phyloP scores from a whole-genome alignment of 108 stramenopile species.

The Pseudonitzschia pungens region DNA sequence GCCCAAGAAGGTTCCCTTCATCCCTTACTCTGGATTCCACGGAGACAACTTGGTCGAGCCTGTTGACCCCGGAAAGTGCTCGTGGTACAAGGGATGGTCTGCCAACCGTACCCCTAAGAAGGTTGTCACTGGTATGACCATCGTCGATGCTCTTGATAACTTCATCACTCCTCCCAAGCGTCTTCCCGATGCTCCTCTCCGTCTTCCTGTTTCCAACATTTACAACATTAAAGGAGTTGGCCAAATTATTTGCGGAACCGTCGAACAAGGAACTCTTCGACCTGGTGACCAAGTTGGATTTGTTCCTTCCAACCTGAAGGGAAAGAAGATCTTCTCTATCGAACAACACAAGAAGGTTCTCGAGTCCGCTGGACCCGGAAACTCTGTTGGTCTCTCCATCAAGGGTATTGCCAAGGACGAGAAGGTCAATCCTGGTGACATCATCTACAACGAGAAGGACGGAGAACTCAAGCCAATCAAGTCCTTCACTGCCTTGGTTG shows the following conservation, averaged over 20 bases:
- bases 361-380: constrained; percentile 64
- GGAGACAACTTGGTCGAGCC: constrained; percentile 73
- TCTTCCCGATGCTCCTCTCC: constrained; percentile 54
- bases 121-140: constrained; percentile 57
- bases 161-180: constrained; percentile 69
- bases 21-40: constrained; percentile 78
- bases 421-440: constrained; percentile 73
- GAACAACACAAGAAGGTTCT: constrained; percentile 81
- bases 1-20: constrained; percentile 82
- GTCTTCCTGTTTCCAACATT: constrained; percentile 79
- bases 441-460: constrained; percentile 75
- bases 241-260: constrained; percentile 74
- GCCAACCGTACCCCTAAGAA: constrained; percentile 70
- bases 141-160: constrained; percentile 72
- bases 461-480: constrained; percentile 72
- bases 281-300: constrained; percentile 74
- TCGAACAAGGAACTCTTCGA: constrained; percentile 71
- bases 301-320: constrained; percentile 53
- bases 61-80: constrained; percentile 53
- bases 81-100: constrained; percentile 78
- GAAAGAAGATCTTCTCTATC: constrained; percentile 82
- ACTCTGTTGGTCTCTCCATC: constrained; percentile 83
- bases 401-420: constrained; percentile 82
- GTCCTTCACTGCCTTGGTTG: constrained; percentile 74
- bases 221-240: constrained; percentile 84